A percentile compares a stretch with the other conserved stretches of the same genome.
Conservation (phyloP, 345 rosid species). For the Streptanthus diversifolius region DNA sequence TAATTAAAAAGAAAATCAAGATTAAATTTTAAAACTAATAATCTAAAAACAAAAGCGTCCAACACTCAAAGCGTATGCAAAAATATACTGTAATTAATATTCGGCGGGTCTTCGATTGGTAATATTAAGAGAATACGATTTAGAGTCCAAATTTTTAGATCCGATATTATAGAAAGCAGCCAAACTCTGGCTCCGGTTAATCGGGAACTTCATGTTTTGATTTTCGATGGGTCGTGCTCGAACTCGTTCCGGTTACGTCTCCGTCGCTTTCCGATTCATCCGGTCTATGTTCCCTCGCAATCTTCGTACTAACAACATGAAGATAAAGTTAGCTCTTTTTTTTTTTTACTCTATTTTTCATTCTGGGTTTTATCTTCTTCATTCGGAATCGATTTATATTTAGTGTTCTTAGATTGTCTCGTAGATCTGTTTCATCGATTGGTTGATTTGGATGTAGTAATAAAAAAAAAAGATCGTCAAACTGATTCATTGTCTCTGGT, state of each 20-base stretch:
- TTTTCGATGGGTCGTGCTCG: slow-evolving; percentile 43
- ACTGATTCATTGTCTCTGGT: slow-evolving; percentile 21
- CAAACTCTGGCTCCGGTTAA: slow-evolving; percentile 18
- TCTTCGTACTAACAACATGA: slow-evolving; percentile 33
- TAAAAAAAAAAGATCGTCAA: not conserved
- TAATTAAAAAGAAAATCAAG: not conserved
- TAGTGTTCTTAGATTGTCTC: not conserved
- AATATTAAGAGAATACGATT: slow-evolving; percentile 16
- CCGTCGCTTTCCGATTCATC: slow-evolving; percentile 36
- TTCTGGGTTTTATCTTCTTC: not conserved
- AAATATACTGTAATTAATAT: not conserved
- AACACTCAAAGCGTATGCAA: not conserved
- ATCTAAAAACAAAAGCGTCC: not conserved
- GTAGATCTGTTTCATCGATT: not conserved
- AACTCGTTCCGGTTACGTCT: slow-evolving; percentile 27
- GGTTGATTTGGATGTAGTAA: not conserved
- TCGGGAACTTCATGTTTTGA: slow-evolving; percentile 13
- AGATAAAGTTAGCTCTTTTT: slow-evolving; percentile 30
- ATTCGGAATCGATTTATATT: not conserved
- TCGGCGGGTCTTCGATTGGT: not conserved
- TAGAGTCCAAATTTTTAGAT: slow-evolving; percentile 28
- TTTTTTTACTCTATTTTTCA: not conserved
- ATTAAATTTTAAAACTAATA: not conserved
- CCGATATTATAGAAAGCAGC: slow-evolving; percentile 33
- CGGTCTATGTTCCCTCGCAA: slow-evolving; percentile 37